Evolutionary conservation across 371 early-diverging fungal genomes (phyloP), one percentile per base, ranked within the genome.

Genomic region (Lichtheimia hyalospora): DNA sequence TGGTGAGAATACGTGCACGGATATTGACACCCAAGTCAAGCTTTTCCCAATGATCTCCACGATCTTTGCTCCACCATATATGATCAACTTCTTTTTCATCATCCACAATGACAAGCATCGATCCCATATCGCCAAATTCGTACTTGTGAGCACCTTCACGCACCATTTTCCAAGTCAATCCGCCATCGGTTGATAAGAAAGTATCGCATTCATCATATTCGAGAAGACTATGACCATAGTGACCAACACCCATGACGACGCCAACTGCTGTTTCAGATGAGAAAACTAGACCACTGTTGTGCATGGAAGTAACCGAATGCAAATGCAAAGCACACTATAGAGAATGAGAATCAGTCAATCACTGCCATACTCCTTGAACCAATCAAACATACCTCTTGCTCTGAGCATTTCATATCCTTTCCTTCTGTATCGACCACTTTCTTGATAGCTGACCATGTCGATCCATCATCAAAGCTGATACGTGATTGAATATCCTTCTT

Each of bases 401-500:
- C 79, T n/a, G 59, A 44, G 53, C 81, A 83, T 3, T 21, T 5
- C 54, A 79, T 60, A 13, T 68, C 55, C 16, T 67, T 58, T 13
- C 83, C 83, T 44, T 74, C 64, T 7, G 44, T 53, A 42, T 69
- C 67, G 49, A 66, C 69, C 15, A 81, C 81, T 3, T 57, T 61
- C 16, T 72, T 64, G 16, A 96, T 69, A 24, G 79, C 73, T 21
- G 70, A 73, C 95, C 94, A 95, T 23, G 71, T 79, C 4, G 84
- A 82, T 34, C 96, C 97, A 63, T 95, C 93, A 67, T 96, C 90
- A 64, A 92, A 96, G 24, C 96, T 90, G 53, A 97, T 92, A 27
- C 86, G 87, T 0, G 92, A 84, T n/a, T 81, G 85, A 34, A 96
- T 67, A 41, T 79, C 64, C 65, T 93, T 90, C 16, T 69, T 64